A percentile compares a stretch with the other conserved stretches of the same genome.
phyloP scores from a whole-genome alignment of 2,329 filamentous ascomycete genomes.

The Stagonosporopsis chrysanthemi region DNA sequence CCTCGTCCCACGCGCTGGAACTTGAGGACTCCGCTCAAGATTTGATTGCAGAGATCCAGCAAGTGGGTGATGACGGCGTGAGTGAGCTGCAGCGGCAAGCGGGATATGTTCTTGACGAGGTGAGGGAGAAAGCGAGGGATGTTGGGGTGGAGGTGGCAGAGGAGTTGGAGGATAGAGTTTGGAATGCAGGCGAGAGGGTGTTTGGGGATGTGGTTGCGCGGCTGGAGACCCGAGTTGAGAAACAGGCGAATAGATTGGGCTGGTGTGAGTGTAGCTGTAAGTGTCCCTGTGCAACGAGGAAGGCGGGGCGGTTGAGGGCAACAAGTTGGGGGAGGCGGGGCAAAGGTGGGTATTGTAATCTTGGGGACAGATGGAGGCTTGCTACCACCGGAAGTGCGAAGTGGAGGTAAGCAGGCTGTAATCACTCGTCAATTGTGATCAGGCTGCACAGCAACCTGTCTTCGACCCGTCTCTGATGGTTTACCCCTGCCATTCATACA shows the following conservation, averaged over 20 bases:
- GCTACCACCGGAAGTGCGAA: neutral
- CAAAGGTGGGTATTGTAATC: neutral
- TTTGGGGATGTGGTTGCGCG: neutral
- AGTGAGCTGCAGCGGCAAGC: neutral
- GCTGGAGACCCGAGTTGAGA: neutral
- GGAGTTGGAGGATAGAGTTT: neutral
- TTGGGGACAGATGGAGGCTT: neutral
- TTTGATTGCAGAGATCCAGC: neutral
- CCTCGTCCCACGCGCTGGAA: neutral
- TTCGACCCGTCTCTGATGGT: too few species aligned
- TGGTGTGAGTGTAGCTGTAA: neutral
- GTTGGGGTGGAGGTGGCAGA: neutral
- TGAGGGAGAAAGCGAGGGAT: neutral
- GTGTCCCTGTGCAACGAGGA: neutral
- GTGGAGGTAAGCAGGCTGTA: neutral
- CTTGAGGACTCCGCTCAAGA: neutral
- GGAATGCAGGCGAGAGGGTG: neutral
- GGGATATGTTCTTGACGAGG: neutral
- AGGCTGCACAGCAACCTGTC: too few species aligned
- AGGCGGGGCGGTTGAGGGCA: neutral
- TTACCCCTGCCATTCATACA: too few species aligned
- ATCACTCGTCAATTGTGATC: too few species aligned
- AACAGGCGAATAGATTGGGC: neutral
- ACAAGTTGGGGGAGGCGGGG: neutral
- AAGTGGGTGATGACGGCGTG: neutral